phyloP scores from a whole-genome alignment of 139 green algal species.

The Chlamydomonas sp. region DNA sequence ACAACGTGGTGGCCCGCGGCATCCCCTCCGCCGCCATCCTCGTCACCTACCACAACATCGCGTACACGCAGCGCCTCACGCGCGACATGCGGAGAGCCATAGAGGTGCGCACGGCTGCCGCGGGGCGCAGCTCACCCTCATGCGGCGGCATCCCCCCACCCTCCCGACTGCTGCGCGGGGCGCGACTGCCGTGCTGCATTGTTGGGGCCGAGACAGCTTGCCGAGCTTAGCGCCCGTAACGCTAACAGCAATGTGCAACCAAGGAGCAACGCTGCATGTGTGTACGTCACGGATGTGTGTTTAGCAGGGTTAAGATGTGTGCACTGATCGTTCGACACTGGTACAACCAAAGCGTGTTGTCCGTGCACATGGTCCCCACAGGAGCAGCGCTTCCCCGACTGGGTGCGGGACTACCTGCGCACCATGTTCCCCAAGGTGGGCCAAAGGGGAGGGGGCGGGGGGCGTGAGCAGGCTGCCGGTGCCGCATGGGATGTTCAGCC shows the following conservation, averaged over 20 bases:
- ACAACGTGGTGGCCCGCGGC: constrained; percentile 78
- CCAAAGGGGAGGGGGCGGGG: not conserved
- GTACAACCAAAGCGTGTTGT: no score
- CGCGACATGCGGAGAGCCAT: constrained; percentile 46
- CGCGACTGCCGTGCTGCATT: no score
- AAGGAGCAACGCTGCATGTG: no score
- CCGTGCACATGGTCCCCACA: not conserved
- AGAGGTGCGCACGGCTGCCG: not conserved
- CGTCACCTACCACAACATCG: constrained; percentile 92
- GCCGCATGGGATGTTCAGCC: not conserved
- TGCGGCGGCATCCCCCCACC: no score
- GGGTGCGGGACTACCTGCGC: constrained; percentile 73
- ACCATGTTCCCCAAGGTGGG: constrained; percentile 71
- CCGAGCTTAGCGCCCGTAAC: no score
- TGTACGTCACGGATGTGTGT: no score
- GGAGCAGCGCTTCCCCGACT: constrained; percentile 72
- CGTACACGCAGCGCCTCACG: constrained; percentile 84
- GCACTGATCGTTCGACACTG: not conserved
- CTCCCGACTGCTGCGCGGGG: no score
- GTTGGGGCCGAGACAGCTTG: no score
- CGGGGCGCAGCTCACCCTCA: not conserved
- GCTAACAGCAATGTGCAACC: no score
- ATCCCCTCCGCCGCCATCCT: constrained; percentile 78
- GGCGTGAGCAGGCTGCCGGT: not conserved
- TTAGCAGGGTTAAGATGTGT: not conserved